These are phyloP conservation scores for Tripterygium wilfordii DNA, from an alignment of 177 flowering plant species.

Conservation along the genomic window DNA sequence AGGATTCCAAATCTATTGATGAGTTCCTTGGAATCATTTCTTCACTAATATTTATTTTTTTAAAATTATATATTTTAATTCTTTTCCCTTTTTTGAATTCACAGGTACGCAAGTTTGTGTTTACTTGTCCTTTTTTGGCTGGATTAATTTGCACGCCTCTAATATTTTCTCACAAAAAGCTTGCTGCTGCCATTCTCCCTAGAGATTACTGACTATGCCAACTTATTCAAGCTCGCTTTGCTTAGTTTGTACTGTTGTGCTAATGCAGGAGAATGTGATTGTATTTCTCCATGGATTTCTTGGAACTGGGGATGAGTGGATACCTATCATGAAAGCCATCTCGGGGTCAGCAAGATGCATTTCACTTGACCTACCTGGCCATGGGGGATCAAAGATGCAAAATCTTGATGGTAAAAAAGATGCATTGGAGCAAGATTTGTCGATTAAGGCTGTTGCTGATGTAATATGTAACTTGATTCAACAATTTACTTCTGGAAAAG, in stretches of 20 bases:
- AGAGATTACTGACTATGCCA: too few relatives aligned
- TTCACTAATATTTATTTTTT: too few relatives aligned
- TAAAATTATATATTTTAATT: too few relatives aligned
- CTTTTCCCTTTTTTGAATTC: too few relatives aligned
- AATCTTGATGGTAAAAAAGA: constrained; percentile 8
- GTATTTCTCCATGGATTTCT: constrained; percentile 89
- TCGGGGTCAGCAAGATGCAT: constrained; percentile 80
- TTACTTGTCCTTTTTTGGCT: too few relatives aligned
- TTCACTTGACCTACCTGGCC: constrained; percentile 91
- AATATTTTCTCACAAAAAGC: too few relatives aligned
- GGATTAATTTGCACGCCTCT: too few relatives aligned
- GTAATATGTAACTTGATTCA: constrained; percentile 39
- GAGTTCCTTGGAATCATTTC: too few relatives aligned
- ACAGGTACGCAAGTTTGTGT: too few relatives aligned
- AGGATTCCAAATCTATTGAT: too few relatives aligned
- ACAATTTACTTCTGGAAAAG: constrained; percentile 36
- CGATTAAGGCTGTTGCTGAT: constrained; percentile 55
- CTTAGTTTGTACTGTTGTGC: constrained; percentile 9
- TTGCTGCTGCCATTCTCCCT: too few relatives aligned
- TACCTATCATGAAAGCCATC: constrained; percentile 69
- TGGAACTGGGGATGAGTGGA: constrained; percentile 90
- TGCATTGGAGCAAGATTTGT: constrained; percentile 25
- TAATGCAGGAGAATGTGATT: constrained; percentile 52
- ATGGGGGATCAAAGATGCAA: constrained; percentile 56
- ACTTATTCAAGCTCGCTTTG: background rate